phyloP scores from a whole-genome alignment of 345 rosid genomes.

The Ailanthus altissimus region DNA sequence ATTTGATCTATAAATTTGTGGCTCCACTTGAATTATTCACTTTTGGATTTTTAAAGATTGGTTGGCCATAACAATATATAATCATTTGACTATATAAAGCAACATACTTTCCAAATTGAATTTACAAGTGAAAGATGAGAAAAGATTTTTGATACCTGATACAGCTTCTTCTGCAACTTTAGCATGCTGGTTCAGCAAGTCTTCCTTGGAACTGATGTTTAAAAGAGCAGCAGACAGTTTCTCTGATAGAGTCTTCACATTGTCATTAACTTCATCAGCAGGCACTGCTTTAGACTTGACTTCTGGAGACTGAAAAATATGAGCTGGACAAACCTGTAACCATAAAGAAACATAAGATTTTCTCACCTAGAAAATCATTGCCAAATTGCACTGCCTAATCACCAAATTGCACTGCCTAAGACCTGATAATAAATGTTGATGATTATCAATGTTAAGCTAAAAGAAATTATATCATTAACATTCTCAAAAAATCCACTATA shows the following conservation, averaged over 20 bases:
- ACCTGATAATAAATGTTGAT: neutral
- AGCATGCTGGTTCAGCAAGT: constrained; percentile 82
- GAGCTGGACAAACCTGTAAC: constrained; percentile 37
- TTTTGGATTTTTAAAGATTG: too few relatives aligned
- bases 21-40: too few relatives aligned
- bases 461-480: neutral
- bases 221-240: constrained; percentile 82
- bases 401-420: too few relatives aligned
- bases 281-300: constrained; percentile 46
- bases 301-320: constrained; percentile 64
- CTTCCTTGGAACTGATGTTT: constrained; percentile 75
- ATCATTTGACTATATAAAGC: too few relatives aligned
- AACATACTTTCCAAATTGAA: neutral
- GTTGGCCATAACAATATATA: too few relatives aligned
- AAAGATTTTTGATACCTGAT: constrained; percentile 47
- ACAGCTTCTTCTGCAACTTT: constrained; percentile 99
- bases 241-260: constrained; percentile 51
- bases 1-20: neutral
- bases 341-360: constrained; percentile 28
- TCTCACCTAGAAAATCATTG: neutral
- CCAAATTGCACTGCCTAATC: too few relatives aligned
- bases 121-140: neutral
- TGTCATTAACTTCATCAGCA: constrained; percentile 48
- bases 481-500: neutral
- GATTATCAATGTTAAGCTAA: neutral